Percentiles rank a stretch among this genome's conserved stretches.
These are phyloP conservation scores for Lachancea dasiensis DNA, from an alignment of 805 yeast species.

Conservation along the genomic window DNA sequence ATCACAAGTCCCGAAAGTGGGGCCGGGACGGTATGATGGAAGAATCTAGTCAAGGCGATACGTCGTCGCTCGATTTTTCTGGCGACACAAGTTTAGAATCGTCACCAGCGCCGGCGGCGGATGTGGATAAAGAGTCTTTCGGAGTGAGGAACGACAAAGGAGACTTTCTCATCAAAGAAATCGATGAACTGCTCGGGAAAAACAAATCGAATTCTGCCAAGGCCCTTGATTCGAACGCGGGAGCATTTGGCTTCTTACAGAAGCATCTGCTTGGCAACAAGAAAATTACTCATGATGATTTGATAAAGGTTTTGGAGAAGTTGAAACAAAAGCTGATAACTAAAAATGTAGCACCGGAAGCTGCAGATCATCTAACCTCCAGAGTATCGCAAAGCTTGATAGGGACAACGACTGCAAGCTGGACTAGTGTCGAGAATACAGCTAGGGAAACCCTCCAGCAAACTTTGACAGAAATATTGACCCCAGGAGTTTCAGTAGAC, in stretches of 20 bases:
- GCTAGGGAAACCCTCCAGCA: slow-evolving; percentile 60
- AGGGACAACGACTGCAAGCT: slow-evolving; percentile 65
- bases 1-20: slow-evolving; percentile 46
- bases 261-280: slow-evolving; percentile 63
- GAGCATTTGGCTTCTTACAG: slow-evolving; percentile 51
- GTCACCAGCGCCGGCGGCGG: slow-evolving; percentile 16
- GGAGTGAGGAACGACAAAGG: slow-evolving; percentile 45
- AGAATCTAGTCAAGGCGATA: slow-evolving; percentile 38
- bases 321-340: slow-evolving; percentile 72
- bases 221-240: slow-evolving; percentile 19
- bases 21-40: slow-evolving; percentile 53
- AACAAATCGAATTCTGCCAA: slow-evolving; percentile 14
- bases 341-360: slow-evolving; percentile 88
- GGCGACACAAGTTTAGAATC: slow-evolving; percentile 17
- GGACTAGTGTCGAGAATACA: slow-evolving; percentile 69
- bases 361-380: slow-evolving; percentile 64
- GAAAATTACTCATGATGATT: slow-evolving; percentile 54
- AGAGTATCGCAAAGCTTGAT: slow-evolving; percentile 64
- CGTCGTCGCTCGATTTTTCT: slow-evolving; percentile 54
- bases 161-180: slow-evolving; percentile 59
- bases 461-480: slow-evolving; percentile 65
- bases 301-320: slow-evolving; percentile 56
- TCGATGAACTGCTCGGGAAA: slow-evolving; percentile 38
- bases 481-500: slow-evolving; percentile 90
- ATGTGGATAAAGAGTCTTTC: slow-evolving; percentile 31